Evolutionary conservation across 2,329 filamentous ascomycete genomes (phyloP), one percentile per base, ranked within the genome.

Genomic region (Fusarium nygamai): DNA sequence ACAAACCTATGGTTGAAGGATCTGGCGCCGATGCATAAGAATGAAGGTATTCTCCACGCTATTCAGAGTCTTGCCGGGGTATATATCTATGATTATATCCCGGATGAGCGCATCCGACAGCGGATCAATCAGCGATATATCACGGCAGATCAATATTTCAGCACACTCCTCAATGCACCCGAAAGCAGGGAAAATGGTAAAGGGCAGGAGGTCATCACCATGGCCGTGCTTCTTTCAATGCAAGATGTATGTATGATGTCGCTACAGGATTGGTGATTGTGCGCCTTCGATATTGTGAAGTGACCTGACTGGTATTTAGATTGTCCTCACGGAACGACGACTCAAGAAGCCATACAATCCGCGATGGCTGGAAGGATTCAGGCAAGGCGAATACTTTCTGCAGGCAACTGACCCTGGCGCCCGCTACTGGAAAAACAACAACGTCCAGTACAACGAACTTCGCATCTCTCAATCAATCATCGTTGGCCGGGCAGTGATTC

Each of bases 1-100:
- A 84, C 83, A 27, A 85, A 85, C 64, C 76, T 83, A 4, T 85
- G 83, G 83, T 71, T 84, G 22, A 79, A 78, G 16, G 82, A 85
- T 47, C 83, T 85, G 54, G 82, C 82, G 10, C 77, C 79, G n/a
- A 83, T 84, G 81, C 80, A 82, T 29, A 77, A 80, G 31, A 79
- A 78, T 33, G 66, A 74, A 20, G 82, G 82, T 27, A 81, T 85
- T 14, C 73, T 78, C 8, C 76, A 79, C 33, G 83, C 83, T 11
- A 83, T 85, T n/a, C 81, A 84, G 48, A 83, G 83, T 29, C 76
- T 85, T 6, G 82, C 83, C 6, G 83, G 83, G 4, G 80, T 84
- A 3, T 85, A 85, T 36, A 82, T 85, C 11, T 83, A 84, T 63
- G 83, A 85, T 63, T 85, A 84, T 39, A 64, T 80, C 22, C 83